Conservation (phyloP, 768 basidiomycete species). For the Punctularia strigosozonata region DNA sequence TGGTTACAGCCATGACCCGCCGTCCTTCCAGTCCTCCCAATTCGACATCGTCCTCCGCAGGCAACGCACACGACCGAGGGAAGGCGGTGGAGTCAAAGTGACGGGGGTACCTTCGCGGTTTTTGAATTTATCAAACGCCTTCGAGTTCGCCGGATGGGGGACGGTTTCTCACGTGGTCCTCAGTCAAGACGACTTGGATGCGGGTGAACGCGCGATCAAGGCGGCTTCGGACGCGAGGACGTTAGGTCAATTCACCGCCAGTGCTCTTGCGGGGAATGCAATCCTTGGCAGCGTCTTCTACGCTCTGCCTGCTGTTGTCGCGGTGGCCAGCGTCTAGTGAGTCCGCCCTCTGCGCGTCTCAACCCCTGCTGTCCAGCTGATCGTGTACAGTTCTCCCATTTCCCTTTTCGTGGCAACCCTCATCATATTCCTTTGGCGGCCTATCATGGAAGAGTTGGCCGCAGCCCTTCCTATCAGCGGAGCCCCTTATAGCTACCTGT, state of each 20-base stretch:
- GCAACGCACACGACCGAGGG: constrained; percentile 37
- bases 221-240: constrained; percentile 18
- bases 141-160: constrained; percentile 70
- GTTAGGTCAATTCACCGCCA: constrained; percentile 56
- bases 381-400: constrained; percentile 44
- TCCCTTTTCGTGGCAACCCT: constrained; percentile 52
- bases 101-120: constrained; percentile 43
- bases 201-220: constrained; percentile 21
- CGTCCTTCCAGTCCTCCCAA: constrained; percentile 34
- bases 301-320: constrained; percentile 53
- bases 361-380: neutral
- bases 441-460: constrained; percentile 62
- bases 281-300: constrained; percentile 62
- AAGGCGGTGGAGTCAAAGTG: constrained; percentile 29
- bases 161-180: constrained; percentile 36
- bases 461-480: constrained; percentile 60
- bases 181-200: constrained; percentile 25
- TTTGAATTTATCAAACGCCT: constrained; percentile 46
- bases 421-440: constrained; percentile 59
- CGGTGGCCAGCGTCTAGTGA: constrained; percentile 51
- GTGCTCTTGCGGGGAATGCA: constrained; percentile 56
- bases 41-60: constrained; percentile 48
- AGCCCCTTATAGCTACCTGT: constrained; percentile 64
- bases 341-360: constrained; percentile 13
- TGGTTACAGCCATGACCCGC: too few relatives aligned